phyloP scores from a whole-genome alignment of 371 early-diverging fungal genomes.

The Vairimorpha ceranae region DNA sequence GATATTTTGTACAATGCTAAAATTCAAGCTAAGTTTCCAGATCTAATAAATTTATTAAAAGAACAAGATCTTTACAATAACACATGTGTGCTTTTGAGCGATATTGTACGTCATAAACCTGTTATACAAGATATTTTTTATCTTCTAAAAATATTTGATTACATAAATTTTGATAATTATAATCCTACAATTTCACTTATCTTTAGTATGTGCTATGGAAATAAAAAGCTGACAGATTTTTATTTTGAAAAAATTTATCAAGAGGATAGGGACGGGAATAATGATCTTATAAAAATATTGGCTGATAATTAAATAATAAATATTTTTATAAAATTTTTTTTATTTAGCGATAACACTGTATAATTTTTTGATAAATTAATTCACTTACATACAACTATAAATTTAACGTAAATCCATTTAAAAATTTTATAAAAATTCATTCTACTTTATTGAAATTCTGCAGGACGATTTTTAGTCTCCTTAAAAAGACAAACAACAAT shows the following conservation, averaged over 20 bases:
- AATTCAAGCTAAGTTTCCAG: slow-evolving; percentile 19
- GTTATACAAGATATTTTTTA: slow-evolving; percentile 21
- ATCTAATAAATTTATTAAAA: slow-evolving; percentile 6
- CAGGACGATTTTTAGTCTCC: slow-evolving; percentile 40
- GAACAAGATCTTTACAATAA: slow-evolving; percentile 13
- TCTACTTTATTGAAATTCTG: slow-evolving; percentile 40
- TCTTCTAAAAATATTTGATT: slow-evolving; percentile 17
- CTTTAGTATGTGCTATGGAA: slow-evolving; percentile 21
- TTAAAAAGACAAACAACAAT: slow-evolving; percentile 19
- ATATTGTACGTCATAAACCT: slow-evolving; percentile 17
- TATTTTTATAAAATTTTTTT: too few species aligned
- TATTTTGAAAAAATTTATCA: slow-evolving; percentile 14
- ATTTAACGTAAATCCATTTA: too few species aligned
- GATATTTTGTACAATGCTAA: slow-evolving; percentile 3
- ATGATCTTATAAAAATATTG: slow-evolving; percentile 4
- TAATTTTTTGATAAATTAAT: too few species aligned
- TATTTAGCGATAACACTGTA: too few species aligned
- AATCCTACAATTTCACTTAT: slow-evolving; percentile 15
- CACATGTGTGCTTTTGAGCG: slow-evolving; percentile 1
- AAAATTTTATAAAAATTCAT: too few species aligned
- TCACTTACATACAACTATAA: too few species aligned
- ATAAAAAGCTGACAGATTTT: slow-evolving; percentile 1
- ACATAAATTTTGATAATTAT: slow-evolving; percentile 18
- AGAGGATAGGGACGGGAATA: slow-evolving; percentile 13
- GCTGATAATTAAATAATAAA: too few species aligned